phyloP scores from a whole-genome alignment of 805 yeast species.

The Yamadazyma sp. region DNA sequence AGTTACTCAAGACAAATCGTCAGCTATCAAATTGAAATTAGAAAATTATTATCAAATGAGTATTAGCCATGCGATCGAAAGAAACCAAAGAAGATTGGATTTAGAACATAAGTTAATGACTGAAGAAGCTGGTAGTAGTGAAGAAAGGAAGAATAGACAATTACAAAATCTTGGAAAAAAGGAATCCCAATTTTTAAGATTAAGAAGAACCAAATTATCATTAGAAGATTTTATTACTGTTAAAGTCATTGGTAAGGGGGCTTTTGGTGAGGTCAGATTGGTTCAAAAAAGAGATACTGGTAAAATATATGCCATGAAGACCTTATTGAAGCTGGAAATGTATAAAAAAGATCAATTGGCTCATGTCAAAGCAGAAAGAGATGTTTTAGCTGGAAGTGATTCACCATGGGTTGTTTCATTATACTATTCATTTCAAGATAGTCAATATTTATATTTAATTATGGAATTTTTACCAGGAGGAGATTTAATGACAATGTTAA shows the following conservation, averaged over 20 bases:
- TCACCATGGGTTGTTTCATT: constrained; percentile 87
- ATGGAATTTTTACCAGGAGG: constrained; percentile 86
- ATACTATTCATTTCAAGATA: constrained; percentile 79
- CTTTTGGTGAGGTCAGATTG: constrained; percentile 94
- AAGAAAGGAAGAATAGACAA: constrained; percentile 82
- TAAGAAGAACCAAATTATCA: constrained; percentile 78
- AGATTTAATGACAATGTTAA: constrained; percentile 90
- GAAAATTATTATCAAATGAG: constrained; percentile 85
- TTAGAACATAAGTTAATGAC: constrained; percentile 68
- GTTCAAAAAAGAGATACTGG: constrained; percentile 94
- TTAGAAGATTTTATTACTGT: constrained; percentile 85
- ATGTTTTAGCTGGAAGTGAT: constrained; percentile 86
- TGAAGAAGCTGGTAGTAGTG: constrained; percentile 66
- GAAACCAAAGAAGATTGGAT: constrained; percentile 88
- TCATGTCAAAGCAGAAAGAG: constrained; percentile 94
- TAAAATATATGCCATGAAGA: constrained; percentile 91
- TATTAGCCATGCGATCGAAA: constrained; percentile 88
- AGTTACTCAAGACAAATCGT: constrained; percentile 75
- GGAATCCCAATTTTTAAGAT: constrained; percentile 80
- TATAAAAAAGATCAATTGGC: constrained; percentile 92
- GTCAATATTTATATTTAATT: constrained; percentile 68
- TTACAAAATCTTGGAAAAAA: constrained; percentile 80
- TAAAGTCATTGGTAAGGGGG: constrained; percentile 93
- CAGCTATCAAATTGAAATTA: constrained; percentile 74
- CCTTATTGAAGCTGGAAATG: constrained; percentile 87